These are phyloP conservation scores for Rheum nobile DNA, from an alignment of 148 eudicot genomes.

Conservation along the genomic window DNA sequence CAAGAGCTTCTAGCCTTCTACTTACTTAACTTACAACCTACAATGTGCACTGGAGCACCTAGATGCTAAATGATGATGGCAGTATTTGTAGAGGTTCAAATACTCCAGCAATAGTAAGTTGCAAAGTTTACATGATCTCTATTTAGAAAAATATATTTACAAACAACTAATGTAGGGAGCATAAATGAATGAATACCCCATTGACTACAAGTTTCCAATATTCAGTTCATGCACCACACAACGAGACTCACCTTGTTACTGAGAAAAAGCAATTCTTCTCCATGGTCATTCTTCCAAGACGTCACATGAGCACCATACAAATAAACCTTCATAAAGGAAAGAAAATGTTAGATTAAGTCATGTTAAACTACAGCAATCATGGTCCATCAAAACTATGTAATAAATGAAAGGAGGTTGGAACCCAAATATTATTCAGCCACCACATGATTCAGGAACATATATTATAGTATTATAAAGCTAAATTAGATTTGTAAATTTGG, in stretches of 20 bases:
- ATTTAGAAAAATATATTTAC: neutral
- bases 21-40: neutral
- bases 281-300: constrained; percentile 91
- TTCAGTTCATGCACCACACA: neutral
- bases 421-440: neutral
- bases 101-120: neutral
- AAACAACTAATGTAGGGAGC: neutral
- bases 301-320: constrained; percentile 88
- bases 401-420: neutral
- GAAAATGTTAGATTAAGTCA: neutral
- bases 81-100: neutral
- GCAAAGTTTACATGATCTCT: neutral
- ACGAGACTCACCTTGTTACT: constrained; percentile 62
- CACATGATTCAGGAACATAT: neutral
- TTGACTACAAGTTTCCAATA: neutral
- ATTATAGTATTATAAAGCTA: neutral
- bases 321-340: constrained; percentile 41
- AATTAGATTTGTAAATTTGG: neutral
- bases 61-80: neutral
- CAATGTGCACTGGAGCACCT: neutral
- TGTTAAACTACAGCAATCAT: neutral
- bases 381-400: neutral
- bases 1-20: neutral
- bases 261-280: constrained; percentile 82
- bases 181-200: neutral